Percentiles rank a stretch among this genome's conserved stretches.
Evolutionary conservation across 2,329 filamentous ascomycete species (phyloP).

Genomic region (Pseudogymnoascus sp.): DNA sequence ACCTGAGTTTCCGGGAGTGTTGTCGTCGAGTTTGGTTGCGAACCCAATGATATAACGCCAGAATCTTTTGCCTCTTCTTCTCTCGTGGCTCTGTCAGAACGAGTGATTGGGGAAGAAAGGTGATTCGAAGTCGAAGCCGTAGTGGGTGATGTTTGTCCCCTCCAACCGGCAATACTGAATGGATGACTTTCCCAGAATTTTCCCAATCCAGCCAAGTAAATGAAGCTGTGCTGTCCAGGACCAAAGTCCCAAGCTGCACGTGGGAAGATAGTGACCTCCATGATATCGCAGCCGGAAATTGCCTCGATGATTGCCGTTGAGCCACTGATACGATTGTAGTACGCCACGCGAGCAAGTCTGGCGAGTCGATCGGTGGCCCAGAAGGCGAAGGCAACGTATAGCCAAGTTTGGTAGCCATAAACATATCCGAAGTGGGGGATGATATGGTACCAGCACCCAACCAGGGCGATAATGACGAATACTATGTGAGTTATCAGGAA

Average conservation of each 20-base stretch:
- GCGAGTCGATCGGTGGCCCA: constrained; percentile 39
- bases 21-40: neutral
- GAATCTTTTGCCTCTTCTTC: neutral
- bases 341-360: constrained; percentile 31
- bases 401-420: constrained; percentile 40
- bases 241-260: constrained; percentile 29
- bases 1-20: neutral
- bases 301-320: constrained; percentile 23
- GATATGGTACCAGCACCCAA: constrained; percentile 29
- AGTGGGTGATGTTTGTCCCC: neutral
- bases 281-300: constrained; percentile 30
- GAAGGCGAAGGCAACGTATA: constrained; percentile 34
- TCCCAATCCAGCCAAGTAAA: constrained; percentile 41
- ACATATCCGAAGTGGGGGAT: constrained; percentile 27
- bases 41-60: neutral
- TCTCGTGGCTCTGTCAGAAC: neutral
- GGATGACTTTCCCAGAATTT: constrained; percentile 46
- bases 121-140: neutral
- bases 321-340: constrained; percentile 10
- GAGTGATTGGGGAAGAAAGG: neutral
- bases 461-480: constrained; percentile 12
- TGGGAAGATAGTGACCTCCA: constrained; percentile 31
- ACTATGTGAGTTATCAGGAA: constrained; percentile 15
- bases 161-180: constrained; percentile 33
- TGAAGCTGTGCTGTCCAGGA: constrained; percentile 34